A percentile compares a stretch with the other conserved stretches of the same genome.
Evolutionary conservation across 371 early-diverging fungal genomes (phyloP).

Genomic region (Chytridium lagenaria): DNA sequence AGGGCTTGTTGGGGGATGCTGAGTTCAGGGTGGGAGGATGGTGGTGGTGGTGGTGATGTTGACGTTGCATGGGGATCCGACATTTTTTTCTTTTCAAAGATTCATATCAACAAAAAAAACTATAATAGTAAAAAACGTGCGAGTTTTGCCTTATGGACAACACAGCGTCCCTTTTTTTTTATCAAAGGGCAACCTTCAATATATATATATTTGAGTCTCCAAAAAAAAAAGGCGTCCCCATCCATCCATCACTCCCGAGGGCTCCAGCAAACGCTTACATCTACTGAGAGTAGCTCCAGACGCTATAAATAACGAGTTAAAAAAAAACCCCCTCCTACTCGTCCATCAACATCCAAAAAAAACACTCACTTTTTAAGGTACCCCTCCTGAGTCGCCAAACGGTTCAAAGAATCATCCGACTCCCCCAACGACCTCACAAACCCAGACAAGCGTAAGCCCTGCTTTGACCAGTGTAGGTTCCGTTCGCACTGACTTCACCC

Average conservation of each 20-base stretch:
- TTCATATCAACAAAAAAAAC: not conserved
- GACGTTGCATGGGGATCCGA: too few relatives aligned
- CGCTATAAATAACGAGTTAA: constrained; percentile 25
- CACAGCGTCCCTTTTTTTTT: too few relatives aligned
- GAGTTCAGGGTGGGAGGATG: not conserved
- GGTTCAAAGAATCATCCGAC: constrained; percentile 96
- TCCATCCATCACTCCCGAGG: too few relatives aligned
- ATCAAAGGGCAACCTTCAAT: too few relatives aligned
- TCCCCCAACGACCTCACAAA: constrained; percentile 90
- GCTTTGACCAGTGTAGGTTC: constrained; percentile 76
- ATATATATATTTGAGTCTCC: too few relatives aligned
- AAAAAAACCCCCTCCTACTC: not conserved
- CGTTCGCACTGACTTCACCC: constrained; percentile 90
- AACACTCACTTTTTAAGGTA: constrained; percentile 58
- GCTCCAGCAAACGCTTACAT: too few relatives aligned
- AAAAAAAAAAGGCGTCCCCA: not conserved
- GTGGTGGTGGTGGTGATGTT: not conserved
- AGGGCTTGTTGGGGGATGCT: too few relatives aligned
- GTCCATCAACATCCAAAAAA: not conserved
- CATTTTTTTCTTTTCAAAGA: not conserved
- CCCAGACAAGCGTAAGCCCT: constrained; percentile 93
- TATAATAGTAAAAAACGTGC: not conserved
- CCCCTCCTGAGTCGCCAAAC: constrained; percentile 91
- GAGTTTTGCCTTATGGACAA: too few relatives aligned
- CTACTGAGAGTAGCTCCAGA: constrained; percentile 51